phyloP scores from a whole-genome alignment of 1,139 yeast genomes.

The Schizosaccharomyces versatilis region DNA sequence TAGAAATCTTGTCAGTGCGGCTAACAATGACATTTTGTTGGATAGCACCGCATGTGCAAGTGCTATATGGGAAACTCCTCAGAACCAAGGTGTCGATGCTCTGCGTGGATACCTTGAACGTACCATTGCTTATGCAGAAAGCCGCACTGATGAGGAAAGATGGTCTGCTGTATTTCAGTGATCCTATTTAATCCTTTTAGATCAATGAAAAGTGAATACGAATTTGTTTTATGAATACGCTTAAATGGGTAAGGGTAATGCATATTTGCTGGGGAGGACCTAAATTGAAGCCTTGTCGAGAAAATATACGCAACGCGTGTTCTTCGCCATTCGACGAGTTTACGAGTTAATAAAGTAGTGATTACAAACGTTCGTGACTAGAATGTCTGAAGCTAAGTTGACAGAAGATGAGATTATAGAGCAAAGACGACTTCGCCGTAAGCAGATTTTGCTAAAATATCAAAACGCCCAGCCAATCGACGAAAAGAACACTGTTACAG shows the following conservation, averaged over 20 bases:
- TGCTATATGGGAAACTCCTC: constrained; percentile 6
- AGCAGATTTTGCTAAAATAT: neutral
- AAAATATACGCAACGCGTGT: too few species aligned
- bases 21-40: constrained; percentile 21
- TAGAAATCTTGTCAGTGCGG: constrained; percentile 27
- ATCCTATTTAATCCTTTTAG: neutral
- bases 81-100: constrained; percentile 4
- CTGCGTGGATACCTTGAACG: constrained; percentile 34
- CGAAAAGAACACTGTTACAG: neutral
- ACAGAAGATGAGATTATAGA: constrained; percentile 1
- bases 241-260: too few species aligned
- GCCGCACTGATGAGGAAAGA: constrained; percentile 31
- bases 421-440: neutral
- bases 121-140: constrained; percentile 41
- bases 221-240: too few species aligned
- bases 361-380: too few species aligned
- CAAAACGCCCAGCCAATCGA: neutral
- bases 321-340: too few species aligned
- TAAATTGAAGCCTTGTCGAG: too few species aligned
- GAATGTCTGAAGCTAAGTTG: neutral
- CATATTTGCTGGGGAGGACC: too few species aligned
- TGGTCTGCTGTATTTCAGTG: constrained; percentile 1
- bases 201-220: neutral
- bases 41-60: constrained; percentile 10
- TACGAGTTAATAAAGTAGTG: too few species aligned